Conservation (phyloP, 768 basidiomycete species). For the Podaxis sp. region DNA sequence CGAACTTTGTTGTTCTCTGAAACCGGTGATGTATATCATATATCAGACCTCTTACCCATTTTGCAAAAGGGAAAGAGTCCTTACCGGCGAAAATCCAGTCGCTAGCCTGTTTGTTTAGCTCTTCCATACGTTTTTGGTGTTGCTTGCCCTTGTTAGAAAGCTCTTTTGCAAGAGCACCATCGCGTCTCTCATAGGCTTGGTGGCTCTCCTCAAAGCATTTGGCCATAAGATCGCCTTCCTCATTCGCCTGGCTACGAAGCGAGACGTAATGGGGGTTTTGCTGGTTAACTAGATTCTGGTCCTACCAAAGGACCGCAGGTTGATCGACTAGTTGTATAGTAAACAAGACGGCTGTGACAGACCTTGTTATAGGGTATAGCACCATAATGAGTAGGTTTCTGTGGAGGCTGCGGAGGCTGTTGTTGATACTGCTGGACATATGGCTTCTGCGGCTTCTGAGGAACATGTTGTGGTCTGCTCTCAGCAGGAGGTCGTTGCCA, state of each 20-base stretch:
- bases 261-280: slow-evolving; percentile 65
- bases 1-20: slow-evolving; percentile 75
- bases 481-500: slow-evolving; percentile 4
- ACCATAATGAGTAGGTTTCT: background rate
- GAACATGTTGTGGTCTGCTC: background rate
- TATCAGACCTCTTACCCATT: background rate
- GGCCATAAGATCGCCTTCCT: slow-evolving; percentile 80
- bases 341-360: background rate
- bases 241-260: slow-evolving; percentile 73
- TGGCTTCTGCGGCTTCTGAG: background rate
- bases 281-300: slow-evolving; percentile 63
- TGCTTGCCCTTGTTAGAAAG: slow-evolving; percentile 78
- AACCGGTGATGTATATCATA: background rate
- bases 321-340: background rate
- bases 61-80: slow-evolving; percentile 17
- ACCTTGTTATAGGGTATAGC: slow-evolving; percentile 4
- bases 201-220: slow-evolving; percentile 69
- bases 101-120: slow-evolving; percentile 76
- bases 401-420: background rate
- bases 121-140: slow-evolving; percentile 76
- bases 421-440: background rate
- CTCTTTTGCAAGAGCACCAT: slow-evolving; percentile 80
- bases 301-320: slow-evolving; percentile 25
- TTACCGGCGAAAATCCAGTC: slow-evolving; percentile 84
- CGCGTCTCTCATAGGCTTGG: slow-evolving; percentile 67